Evolutionary conservation across 1,139 yeast genomes (phyloP).

Genomic region (Candida anutae): DNA sequence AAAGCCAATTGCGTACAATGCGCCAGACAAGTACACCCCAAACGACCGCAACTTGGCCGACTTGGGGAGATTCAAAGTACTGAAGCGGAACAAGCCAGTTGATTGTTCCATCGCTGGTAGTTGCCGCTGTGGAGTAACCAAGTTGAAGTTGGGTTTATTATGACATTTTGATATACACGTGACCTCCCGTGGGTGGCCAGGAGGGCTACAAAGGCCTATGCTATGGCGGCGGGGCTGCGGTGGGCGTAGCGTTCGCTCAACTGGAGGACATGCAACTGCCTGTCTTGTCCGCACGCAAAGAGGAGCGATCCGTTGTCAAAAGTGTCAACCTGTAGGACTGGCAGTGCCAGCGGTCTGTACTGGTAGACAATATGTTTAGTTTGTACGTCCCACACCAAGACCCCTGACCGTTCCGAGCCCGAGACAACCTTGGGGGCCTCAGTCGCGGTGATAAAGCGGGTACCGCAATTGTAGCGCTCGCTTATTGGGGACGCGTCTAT

Average conservation of each 20-base stretch:
- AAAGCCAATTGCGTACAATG: conserved; percentile 77
- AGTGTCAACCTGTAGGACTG: conserved; percentile 45
- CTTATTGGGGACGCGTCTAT: conserved; percentile 24
- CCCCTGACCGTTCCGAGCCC: conserved; percentile 56
- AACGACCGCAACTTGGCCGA: conserved; percentile 63
- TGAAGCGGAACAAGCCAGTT: conserved; percentile 42
- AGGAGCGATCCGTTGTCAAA: conserved; percentile 28
- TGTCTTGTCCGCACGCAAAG: conserved; percentile 28
- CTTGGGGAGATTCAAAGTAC: conserved; percentile 51
- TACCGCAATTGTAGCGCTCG: conserved; percentile 41
- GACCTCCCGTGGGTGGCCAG: no score
- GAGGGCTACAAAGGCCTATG: no score
- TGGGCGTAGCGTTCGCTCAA: neutral
- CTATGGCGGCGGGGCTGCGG: no score
- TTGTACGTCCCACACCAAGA: conserved; percentile 73
- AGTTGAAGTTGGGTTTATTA: no score
- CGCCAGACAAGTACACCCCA: conserved; percentile 73
- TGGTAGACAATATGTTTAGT: conserved; percentile 44
- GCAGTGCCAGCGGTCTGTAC: conserved; percentile 20
- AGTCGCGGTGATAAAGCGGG: conserved; percentile 35
- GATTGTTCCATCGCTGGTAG: conserved; percentile 24
- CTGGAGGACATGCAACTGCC: conserved; percentile 15
- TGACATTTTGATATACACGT: no score
- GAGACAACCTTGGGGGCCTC: conserved; percentile 43
- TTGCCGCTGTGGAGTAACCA: no score